Percentiles rank a stretch among this genome's conserved stretches.
Evolutionary conservation across 345 rosid genomes (phyloP).

Genomic region (Gossypioides kirkii): DNA sequence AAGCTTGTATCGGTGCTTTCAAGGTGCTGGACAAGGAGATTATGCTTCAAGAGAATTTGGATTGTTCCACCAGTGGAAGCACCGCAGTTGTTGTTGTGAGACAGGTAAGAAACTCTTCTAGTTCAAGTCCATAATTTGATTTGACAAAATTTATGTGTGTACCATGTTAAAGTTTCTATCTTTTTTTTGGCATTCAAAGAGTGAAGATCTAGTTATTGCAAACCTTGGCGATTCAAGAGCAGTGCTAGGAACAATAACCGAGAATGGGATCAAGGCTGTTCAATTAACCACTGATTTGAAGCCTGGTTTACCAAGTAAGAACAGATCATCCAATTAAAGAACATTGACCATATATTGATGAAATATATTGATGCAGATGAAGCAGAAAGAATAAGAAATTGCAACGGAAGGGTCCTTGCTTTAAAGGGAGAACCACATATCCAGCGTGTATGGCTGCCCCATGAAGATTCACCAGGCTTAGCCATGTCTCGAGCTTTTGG

Average conservation of each 20-base stretch:
- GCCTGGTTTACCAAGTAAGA: constrained; percentile 63
- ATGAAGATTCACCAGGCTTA: constrained; percentile 71
- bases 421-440: constrained; percentile 69
- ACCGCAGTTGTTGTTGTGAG: constrained; percentile 68
- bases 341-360: not conserved
- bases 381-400: constrained; percentile 66
- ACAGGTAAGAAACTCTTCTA: constrained; percentile 32
- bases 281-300: constrained; percentile 77
- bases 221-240: constrained; percentile 96
- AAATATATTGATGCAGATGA: constrained; percentile 45
- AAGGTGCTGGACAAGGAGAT: constrained; percentile 68
- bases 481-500: constrained; percentile 97
- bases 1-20: constrained; percentile 44
- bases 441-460: constrained; percentile 82
- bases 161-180: not conserved
- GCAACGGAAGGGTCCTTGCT: constrained; percentile 69
- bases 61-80: constrained; percentile 71
- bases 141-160: not conserved
- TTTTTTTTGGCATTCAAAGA: constrained; percentile 26
- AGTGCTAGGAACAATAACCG: constrained; percentile 48
- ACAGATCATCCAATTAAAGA: not conserved
- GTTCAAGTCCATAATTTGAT: not conserved
- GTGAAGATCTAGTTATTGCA: constrained; percentile 63
- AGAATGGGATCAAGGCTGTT: constrained; percentile 38
- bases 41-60: constrained; percentile 51